Evolutionary conservation across 768 basidiomycete genomes (phyloP), one percentile per base, ranked within the genome.

Genomic region (Rhodotorula kratochvilovae): DNA sequence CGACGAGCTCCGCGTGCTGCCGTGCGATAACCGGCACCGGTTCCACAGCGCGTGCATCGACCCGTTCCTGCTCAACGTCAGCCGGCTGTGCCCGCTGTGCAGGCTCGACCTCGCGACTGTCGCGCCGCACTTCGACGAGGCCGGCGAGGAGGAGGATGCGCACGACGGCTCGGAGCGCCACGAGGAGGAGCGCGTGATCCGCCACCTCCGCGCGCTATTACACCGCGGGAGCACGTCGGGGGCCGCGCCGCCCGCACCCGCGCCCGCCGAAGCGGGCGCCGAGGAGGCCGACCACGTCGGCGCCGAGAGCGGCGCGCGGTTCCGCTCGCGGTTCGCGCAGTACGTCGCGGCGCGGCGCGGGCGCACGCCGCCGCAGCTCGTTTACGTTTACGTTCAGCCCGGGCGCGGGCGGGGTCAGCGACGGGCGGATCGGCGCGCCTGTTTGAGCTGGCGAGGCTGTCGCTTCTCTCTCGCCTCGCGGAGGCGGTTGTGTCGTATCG

Each of bases 1-100:
- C 2, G 94, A 97, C 77, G 91, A 95, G 79, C 81, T 96, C 23
- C 87, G 94, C 33, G 85, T 95, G 51, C 81, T 97, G 59, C 94
- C 93, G 2, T 97, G 94, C 80, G 90, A 93, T 78, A 90, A 89
- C 57, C 87, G 90, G 73, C 94, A 97, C 79, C 84, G 86, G 68
- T 98, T 95, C 82, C 94, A 98, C 77, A 88, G 89, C 77, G 81
- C 83, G 50, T 96, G 93, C 78, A 92, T 95, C 66, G 93, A 95
- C 80, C 91, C 89, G 45, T 95, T 94, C 94, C 82, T 98, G 53
- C 83, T 98, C 57, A 87, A 93, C 76, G 84, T 95, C 36, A 93
- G 92, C 2, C 88, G 88, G 68, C 89, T 90, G 43, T 96, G 95
- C 81, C 94, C 94, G 11, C 85, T 96, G 39, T 96, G 94, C 80